Percentiles rank a stretch among this genome's conserved stretches.
Conservation (phyloP, 2,329 filamentous ascomycete genomes). For the Harringtonia lauricola region DNA sequence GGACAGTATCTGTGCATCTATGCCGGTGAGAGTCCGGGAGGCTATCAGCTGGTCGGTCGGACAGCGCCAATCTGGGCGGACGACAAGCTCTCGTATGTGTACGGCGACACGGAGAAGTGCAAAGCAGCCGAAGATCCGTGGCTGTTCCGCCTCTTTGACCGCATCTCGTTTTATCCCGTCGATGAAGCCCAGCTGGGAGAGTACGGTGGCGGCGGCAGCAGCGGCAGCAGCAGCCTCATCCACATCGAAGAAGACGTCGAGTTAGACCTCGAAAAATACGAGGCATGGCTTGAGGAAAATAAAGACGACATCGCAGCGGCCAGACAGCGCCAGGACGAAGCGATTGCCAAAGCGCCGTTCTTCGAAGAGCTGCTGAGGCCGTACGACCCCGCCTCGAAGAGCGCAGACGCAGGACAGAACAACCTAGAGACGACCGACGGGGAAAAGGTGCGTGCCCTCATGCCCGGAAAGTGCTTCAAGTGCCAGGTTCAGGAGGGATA, state of each 20-base stretch:
- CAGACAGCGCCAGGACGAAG: conserved; percentile 12
- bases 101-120: too few relatives aligned
- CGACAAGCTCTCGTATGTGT: conserved; percentile 24
- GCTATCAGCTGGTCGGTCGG: conserved; percentile 19
- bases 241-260: conserved; percentile 18
- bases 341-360: background rate
- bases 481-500: background rate
- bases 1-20: conserved; percentile 25
- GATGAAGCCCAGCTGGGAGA: conserved; percentile 39
- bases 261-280: conserved; percentile 18
- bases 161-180: conserved; percentile 43
- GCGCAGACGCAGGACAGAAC: too few relatives aligned
- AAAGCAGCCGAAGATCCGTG: conserved; percentile 35
- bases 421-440: too few relatives aligned
- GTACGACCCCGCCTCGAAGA: too few relatives aligned
- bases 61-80: conserved; percentile 8
- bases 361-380: too few relatives aligned
- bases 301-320: too few relatives aligned
- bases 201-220: too few relatives aligned
- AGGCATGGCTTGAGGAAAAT: conserved; percentile 20
- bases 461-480: background rate
- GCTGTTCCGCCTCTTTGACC: conserved; percentile 46
- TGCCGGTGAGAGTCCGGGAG: conserved; percentile 24
- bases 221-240: too few relatives aligned
- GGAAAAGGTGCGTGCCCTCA: background rate